Evolutionary conservation across 768 basidiomycete species (phyloP).

Genomic region (Strobilomyces echinocephalus): DNA sequence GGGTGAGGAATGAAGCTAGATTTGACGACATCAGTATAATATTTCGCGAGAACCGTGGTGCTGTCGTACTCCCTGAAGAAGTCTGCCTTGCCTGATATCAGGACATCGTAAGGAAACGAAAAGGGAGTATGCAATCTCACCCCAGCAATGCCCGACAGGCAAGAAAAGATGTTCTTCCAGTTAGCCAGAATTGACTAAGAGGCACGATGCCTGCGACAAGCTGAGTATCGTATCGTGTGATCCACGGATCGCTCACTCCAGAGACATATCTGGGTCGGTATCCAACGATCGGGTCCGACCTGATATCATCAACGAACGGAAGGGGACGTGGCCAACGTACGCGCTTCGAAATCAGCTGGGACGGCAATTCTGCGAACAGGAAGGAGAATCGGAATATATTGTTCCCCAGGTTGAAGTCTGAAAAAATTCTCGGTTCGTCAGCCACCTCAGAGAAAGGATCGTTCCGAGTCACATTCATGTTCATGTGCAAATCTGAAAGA

Average conservation of each 20-base stretch:
- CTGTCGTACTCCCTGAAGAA: slow-evolving; percentile 41
- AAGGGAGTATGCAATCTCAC: slow-evolving; percentile 14
- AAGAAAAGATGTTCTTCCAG: slow-evolving; percentile 48
- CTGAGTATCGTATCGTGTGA: background rate
- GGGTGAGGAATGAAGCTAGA: slow-evolving; percentile 53
- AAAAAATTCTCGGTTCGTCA: background rate
- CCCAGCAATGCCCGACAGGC: slow-evolving; percentile 45
- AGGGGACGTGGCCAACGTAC: slow-evolving; percentile 25
- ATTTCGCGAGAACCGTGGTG: background rate
- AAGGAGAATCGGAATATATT: slow-evolving; percentile 49
- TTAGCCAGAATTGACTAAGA: slow-evolving; percentile 51
- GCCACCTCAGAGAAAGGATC: background rate
- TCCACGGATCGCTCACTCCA: slow-evolving; percentile 35
- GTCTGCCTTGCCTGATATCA: slow-evolving; percentile 15
- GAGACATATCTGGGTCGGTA: slow-evolving; percentile 52
- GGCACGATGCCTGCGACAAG: slow-evolving; percentile 36
- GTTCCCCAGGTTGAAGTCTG: slow-evolving; percentile 56
- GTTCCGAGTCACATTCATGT: slow-evolving; percentile 36
- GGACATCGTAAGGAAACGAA: background rate
- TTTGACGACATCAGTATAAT: background rate
- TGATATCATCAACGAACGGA: slow-evolving; percentile 14
- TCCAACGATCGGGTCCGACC: slow-evolving; percentile 63
- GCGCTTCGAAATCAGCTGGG: slow-evolving; percentile 57
- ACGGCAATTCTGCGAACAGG: slow-evolving; percentile 54
- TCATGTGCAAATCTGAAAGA: slow-evolving; percentile 50